Evolutionary conservation across 225 moss, liverwort and hornwort species (phyloP).

Genomic region (Sphagnum tenellum): DNA sequence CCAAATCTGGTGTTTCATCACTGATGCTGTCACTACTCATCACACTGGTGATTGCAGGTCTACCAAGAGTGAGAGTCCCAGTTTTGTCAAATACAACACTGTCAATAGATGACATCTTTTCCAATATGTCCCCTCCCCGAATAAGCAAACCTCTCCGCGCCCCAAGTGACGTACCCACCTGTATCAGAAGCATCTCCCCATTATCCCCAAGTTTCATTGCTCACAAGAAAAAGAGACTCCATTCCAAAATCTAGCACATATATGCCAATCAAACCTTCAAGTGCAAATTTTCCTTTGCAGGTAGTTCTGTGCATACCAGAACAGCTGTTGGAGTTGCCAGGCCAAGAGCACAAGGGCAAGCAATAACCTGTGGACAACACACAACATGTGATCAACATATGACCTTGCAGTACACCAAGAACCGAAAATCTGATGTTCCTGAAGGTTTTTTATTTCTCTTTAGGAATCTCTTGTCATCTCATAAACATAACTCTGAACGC

Average conservation of each 20-base stretch:
- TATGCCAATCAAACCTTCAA: no score
- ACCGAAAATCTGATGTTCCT: no score
- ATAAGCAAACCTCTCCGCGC: conserved; percentile 94
- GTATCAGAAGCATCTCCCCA: background rate
- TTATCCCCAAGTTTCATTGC: no score
- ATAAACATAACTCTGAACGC: no score
- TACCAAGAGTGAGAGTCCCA: conserved; percentile 85
- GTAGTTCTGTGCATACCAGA: conserved; percentile 49
- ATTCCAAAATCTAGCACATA: no score
- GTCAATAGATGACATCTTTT: conserved; percentile 73
- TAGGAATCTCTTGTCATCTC: no score
- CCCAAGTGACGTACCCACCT: conserved; percentile 97
- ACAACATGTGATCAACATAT: background rate
- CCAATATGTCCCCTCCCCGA: conserved; percentile 92
- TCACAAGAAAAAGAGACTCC: no score
- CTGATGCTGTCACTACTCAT: conserved; percentile 24
- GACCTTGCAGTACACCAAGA: no score
- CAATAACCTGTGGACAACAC: conserved; percentile 67
- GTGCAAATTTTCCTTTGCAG: background rate
- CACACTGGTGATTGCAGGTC: conserved; percentile 75
- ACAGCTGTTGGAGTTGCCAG: conserved; percentile 98
- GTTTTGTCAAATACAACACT: conserved; percentile 95
- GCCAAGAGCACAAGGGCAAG: conserved; percentile 99
- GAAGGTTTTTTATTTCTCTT: no score
- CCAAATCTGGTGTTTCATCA: conserved; percentile 1